A percentile compares a stretch with the other conserved stretches of the same genome.
phyloP scores from a whole-genome alignment of 306 rosid genomes.

The Quercus ilex region DNA sequence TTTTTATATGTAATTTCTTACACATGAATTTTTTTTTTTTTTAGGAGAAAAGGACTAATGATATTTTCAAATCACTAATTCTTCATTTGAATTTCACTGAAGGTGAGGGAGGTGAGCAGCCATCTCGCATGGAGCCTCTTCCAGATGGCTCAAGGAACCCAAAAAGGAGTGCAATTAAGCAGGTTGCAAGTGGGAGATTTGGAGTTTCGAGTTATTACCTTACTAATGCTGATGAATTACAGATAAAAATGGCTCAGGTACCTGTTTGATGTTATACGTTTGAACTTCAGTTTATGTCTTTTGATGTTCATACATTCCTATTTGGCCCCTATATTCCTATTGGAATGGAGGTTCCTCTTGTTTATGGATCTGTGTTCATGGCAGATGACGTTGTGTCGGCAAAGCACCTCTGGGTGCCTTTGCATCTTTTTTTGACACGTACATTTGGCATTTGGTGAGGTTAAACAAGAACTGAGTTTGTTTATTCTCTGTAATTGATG shows the following conservation, averaged over 20 bases:
- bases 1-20: not conserved
- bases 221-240: conserved; percentile 93
- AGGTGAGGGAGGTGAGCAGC: conserved; percentile 99
- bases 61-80: conserved; percentile 15
- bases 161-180: conserved; percentile 93
- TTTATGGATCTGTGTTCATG: conserved; percentile 50
- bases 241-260: conserved; percentile 99
- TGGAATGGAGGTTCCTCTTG: conserved; percentile 41
- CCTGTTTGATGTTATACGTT: not conserved
- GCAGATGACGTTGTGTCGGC: conserved; percentile 57
- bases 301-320: conserved; percentile 11
- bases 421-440: conserved; percentile 45
- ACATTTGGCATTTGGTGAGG: conserved; percentile 47
- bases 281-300: conserved; percentile 2
- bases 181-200: conserved; percentile 99
- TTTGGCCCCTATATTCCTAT: conserved; percentile 27
- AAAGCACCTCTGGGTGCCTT: conserved; percentile 64
- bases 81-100: conserved; percentile 2
- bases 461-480: conserved; percentile 11
- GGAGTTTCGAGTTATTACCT: conserved; percentile 98
- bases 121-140: conserved; percentile 97
- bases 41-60: not conserved
- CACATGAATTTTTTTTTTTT: not conserved
- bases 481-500: conserved; percentile 8
- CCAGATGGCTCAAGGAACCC: conserved; percentile 91